Conservation (phyloP, 345 rosid species). For the Chamaenerion angustifolium region DNA sequence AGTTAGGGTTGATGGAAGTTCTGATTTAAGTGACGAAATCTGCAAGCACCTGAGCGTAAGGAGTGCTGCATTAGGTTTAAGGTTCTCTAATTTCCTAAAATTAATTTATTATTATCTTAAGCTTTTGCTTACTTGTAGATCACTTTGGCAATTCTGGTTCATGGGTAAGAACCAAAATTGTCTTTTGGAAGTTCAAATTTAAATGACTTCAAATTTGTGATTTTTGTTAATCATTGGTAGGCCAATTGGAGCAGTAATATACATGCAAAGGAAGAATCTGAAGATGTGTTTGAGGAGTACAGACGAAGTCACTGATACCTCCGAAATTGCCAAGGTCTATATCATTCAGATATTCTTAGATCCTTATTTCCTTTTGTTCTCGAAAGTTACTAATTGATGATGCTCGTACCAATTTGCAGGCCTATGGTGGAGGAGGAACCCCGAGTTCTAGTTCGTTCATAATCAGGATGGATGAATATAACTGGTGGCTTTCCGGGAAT, state of each 20-base stretch:
- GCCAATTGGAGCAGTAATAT: constrained; percentile 73
- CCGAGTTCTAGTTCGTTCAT: constrained; percentile 65
- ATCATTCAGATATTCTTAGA: constrained; percentile 3
- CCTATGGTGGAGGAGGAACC: constrained; percentile 81
- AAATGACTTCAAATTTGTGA: constrained; percentile 1
- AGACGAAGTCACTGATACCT: constrained; percentile 46
- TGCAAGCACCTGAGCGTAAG: constrained; percentile 67
- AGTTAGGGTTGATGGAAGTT: constrained; percentile 62
- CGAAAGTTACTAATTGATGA: too few species aligned
- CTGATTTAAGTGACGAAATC: constrained; percentile 47
- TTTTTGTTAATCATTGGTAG: constrained; percentile 16
- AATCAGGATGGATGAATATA: constrained; percentile 82
- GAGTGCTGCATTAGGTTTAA: constrained; percentile 65
- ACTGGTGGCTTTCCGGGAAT: constrained; percentile 42
- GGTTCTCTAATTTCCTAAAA: constrained; percentile 21
- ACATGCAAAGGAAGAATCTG: constrained; percentile 59
- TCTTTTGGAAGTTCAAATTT: too few species aligned
- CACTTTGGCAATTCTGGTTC: neutral
- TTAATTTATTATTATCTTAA: too few species aligned
- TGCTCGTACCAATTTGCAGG: constrained; percentile 41
- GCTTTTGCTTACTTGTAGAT: too few species aligned
- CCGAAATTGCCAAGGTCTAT: constrained; percentile 73
- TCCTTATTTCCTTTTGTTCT: too few species aligned
- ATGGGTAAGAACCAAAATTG: neutral
- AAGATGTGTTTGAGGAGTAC: constrained; percentile 80